A percentile compares a stretch with the other conserved stretches of the same genome.
Conservation (phyloP, 257 asterid species). For the Handroanthus guayacan region DNA sequence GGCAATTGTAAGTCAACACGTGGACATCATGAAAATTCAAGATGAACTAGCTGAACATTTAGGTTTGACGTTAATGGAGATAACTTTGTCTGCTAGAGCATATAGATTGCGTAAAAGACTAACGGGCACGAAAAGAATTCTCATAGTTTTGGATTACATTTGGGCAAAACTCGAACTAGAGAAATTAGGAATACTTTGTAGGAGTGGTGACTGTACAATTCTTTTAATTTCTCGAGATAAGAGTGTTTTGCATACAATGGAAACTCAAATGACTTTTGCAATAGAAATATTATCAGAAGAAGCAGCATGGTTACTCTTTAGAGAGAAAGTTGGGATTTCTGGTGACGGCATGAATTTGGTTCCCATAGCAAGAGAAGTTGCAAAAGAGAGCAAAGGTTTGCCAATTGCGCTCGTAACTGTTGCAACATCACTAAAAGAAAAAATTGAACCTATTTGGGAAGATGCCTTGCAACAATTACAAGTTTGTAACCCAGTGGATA, state of each 20-base stretch:
- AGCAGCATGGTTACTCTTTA: constrained; percentile 44
- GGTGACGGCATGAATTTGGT: constrained; percentile 1
- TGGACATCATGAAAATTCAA: constrained; percentile 5
- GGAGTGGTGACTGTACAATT: constrained; percentile 29
- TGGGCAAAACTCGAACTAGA: constrained; percentile 32
- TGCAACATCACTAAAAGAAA: constrained; percentile 12
- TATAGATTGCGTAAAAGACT: not conserved
- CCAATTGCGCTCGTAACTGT: constrained; percentile 41
- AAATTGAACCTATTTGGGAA: constrained; percentile 6
- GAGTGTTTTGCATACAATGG: constrained; percentile 29
- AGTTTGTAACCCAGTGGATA: not conserved
- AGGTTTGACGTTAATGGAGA: not conserved
- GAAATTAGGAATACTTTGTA: constrained; percentile 26
- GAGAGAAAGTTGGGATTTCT: not conserved
- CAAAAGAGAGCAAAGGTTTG: constrained; percentile 37
- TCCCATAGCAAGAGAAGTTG: constrained; percentile 29
- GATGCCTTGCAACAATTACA: constrained; percentile 23
- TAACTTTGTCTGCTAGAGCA: constrained; percentile 5
- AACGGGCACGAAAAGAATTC: not conserved
- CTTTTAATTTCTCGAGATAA: constrained; percentile 13
- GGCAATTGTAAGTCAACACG: not conserved
- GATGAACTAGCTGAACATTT: not conserved
- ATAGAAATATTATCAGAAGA: constrained; percentile 20
- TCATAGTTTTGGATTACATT: constrained; percentile 41
- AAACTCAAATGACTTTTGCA: not conserved